Conservation (phyloP, 768 basidiomycete species). For the Macrolepiota albuminosa region DNA sequence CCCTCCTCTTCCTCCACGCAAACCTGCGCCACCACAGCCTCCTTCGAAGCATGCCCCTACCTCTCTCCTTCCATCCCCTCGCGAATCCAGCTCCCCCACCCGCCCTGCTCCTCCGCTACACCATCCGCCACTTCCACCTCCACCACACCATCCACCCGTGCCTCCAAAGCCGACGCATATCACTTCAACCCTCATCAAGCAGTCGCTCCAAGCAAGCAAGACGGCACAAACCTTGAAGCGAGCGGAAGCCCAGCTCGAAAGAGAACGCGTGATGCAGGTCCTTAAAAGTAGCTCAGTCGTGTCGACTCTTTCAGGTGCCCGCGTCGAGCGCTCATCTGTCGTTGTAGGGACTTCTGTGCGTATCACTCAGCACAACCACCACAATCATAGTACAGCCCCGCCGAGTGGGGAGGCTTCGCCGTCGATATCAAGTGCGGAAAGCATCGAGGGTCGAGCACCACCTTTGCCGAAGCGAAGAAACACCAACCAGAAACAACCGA, state of each 20-base stretch:
- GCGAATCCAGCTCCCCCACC: conserved; percentile 16
- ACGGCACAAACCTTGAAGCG: conserved; percentile 66
- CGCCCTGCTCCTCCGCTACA: conserved; percentile 8
- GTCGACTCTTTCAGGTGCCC: conserved; percentile 25
- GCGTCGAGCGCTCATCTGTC: conserved; percentile 28
- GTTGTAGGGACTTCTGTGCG: conserved; percentile 29
- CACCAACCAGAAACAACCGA: conserved; percentile 23
- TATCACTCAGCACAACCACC: conserved; percentile 17
- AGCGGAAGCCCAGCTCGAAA: conserved; percentile 62
- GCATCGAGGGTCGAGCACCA: conserved; percentile 10
- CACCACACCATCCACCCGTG: conserved; percentile 16
- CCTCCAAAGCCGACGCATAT: conserved; percentile 44
- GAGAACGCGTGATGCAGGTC: conserved; percentile 66
- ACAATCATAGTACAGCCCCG: background rate
- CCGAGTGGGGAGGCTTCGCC: background rate
- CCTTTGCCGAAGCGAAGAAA: conserved; percentile 29
- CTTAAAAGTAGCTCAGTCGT: conserved; percentile 54
- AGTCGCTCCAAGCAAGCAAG: conserved; percentile 70
- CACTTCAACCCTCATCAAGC: conserved; percentile 64
- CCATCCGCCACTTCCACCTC: background rate
- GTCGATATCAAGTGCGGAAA: conserved; percentile 6
- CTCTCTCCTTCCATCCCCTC: conserved; percentile 12
- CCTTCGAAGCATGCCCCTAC: conserved; percentile 34
- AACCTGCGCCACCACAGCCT: conserved; percentile 27
- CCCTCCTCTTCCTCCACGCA: conserved; percentile 52